Evolutionary conservation across 1,139 yeast genomes (phyloP).

Genomic region (Saccharomyces hybrid): DNA sequence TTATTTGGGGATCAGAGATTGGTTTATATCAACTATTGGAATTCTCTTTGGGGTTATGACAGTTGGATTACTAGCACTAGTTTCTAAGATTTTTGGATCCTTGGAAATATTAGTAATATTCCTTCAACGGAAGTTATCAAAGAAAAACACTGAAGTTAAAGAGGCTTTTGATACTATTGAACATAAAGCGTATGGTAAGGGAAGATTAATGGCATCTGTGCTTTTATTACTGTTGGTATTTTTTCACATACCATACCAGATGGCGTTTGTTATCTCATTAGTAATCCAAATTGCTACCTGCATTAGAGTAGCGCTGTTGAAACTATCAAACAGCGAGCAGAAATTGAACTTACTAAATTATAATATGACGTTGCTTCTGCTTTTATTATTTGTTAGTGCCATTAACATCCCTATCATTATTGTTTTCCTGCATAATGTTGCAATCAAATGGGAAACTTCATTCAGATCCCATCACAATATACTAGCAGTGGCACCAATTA

Average conservation of each 20-base stretch:
- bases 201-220: conserved; percentile 35
- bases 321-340: conserved; percentile 1
- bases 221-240: conserved; percentile 42
- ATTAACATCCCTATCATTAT: conserved; percentile 60
- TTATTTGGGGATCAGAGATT: conserved; percentile 62
- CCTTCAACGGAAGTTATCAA: background rate
- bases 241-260: conserved; percentile 68
- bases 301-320: conserved; percentile 27
- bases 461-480: conserved; percentile 72
- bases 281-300: conserved; percentile 46
- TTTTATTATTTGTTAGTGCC: conserved; percentile 63
- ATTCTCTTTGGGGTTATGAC: conserved; percentile 50
- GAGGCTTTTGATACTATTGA: background rate
- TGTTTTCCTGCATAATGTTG: conserved; percentile 63
- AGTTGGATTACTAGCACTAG: conserved; percentile 37
- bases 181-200: conserved; percentile 12
- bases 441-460: conserved; percentile 66
- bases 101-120: conserved; percentile 10
- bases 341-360: conserved; percentile 38
- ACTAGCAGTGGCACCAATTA: conserved; percentile 57
- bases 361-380: conserved; percentile 46
- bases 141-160: background rate
- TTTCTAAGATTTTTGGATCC: conserved; percentile 10
- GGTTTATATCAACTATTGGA: conserved; percentile 50
- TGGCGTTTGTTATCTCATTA: conserved; percentile 57